These are phyloP conservation scores for Lachnellula suecica DNA, from an alignment of 2,329 filamentous ascomycete genomes.

Conservation along the genomic window DNA sequence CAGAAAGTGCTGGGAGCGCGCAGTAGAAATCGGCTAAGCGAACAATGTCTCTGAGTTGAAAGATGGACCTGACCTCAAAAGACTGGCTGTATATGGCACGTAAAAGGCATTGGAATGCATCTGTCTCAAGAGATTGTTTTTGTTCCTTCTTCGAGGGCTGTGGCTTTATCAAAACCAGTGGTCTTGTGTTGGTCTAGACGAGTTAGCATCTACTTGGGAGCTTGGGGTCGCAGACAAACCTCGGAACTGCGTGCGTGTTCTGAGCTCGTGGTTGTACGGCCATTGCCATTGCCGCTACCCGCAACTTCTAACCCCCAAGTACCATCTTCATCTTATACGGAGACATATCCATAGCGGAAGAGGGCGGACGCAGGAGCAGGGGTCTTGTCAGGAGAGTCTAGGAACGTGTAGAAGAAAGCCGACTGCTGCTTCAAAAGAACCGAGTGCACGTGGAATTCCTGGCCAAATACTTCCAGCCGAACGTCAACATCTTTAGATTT, in stretches of 20 bases:
- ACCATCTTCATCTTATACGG: slow-evolving; percentile 13
- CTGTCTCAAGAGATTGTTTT: too few species aligned
- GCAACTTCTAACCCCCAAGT: slow-evolving; percentile 15
- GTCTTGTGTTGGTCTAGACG: too few species aligned
- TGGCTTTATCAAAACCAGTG: too few species aligned
- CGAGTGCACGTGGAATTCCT: slow-evolving; percentile 9
- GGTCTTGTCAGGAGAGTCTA: slow-evolving; percentile 13
- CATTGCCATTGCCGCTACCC: too few species aligned
- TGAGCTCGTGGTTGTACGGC: too few species aligned
- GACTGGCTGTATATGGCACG: slow-evolving; percentile 13
- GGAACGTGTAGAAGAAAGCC: slow-evolving; percentile 9
- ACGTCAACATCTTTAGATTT: too few species aligned
- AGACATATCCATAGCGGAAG: slow-evolving; percentile 16
- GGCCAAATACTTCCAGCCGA: slow-evolving; percentile 4
- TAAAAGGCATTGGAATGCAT: slow-evolving; percentile 12
- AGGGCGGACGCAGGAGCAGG: background rate
- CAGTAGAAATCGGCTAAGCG: slow-evolving; percentile 12
- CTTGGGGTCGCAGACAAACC: too few species aligned
- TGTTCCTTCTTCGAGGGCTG: too few species aligned
- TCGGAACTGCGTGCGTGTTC: too few species aligned
- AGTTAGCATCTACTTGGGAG: too few species aligned
- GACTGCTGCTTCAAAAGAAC: slow-evolving; percentile 10
- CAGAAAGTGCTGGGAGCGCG: slow-evolving; percentile 5
- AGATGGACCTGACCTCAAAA: slow-evolving; percentile 2
- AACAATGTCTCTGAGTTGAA: slow-evolving; percentile 2